phyloP scores from a whole-genome alignment of 2,329 filamentous ascomycete genomes.

The Penicillium janthinellum region DNA sequence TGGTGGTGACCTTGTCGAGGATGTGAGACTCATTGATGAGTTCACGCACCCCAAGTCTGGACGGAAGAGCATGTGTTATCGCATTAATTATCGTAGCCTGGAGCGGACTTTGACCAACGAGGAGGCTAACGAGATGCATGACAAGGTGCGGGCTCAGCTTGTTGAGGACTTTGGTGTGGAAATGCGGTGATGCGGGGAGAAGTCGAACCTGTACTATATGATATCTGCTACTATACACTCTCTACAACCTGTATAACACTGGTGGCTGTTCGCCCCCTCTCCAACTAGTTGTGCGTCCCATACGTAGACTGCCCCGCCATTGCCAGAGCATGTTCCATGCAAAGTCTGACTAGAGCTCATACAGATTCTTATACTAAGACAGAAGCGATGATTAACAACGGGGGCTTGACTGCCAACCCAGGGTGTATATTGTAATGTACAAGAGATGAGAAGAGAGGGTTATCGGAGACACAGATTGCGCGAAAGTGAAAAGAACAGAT shows the following conservation, averaged over 20 bases:
- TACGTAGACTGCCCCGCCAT: neutral
- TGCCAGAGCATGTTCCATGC: neutral
- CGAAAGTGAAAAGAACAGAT: constrained; percentile 22
- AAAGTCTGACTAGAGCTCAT: too few relatives aligned
- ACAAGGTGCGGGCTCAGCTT: constrained; percentile 64
- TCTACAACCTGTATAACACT: constrained; percentile 20
- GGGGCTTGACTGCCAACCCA: constrained; percentile 14
- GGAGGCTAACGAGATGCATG: constrained; percentile 77
- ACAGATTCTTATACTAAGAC: neutral
- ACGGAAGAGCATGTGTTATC: constrained; percentile 82
- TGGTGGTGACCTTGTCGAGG: constrained; percentile 82
- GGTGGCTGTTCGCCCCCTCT: neutral
- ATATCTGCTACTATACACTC: constrained; percentile 4
- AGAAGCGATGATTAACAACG: constrained; percentile 15
- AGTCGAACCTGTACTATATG: constrained; percentile 21
- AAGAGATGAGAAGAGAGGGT: constrained; percentile 38
- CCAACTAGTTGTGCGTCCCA: neutral
- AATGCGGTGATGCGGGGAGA: constrained; percentile 58
- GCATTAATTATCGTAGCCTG: constrained; percentile 89
- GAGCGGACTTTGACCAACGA: constrained; percentile 85
- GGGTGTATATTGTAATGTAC: constrained; percentile 40
- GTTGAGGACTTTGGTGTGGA: constrained; percentile 76
- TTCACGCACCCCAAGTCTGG: constrained; percentile 87
- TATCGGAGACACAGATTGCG: constrained; percentile 20
- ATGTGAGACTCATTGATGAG: constrained; percentile 80